Evolutionary conservation across 805 yeast species (phyloP).

Genomic region (Brettanomyces custersianus): DNA sequence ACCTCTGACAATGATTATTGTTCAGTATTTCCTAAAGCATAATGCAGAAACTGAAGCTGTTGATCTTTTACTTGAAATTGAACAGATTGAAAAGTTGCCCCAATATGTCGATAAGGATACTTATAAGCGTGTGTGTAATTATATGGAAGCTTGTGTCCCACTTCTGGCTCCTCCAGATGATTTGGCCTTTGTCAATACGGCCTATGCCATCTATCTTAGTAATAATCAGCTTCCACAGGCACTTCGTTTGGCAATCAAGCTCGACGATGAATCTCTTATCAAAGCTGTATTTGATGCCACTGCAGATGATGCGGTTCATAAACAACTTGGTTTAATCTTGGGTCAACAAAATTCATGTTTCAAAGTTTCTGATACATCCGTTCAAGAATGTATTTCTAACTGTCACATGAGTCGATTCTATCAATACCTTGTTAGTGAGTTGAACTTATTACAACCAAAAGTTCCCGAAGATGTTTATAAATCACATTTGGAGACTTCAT

Average conservation of each 20-base stretch:
- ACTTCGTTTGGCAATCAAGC: constrained; percentile 75
- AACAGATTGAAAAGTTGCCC: constrained; percentile 73
- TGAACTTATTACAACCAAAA: constrained; percentile 81
- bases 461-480: constrained; percentile 93
- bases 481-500: constrained; percentile 69
- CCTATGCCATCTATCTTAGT: constrained; percentile 73
- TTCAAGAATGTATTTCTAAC: constrained; percentile 81
- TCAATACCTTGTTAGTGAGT: constrained; percentile 72
- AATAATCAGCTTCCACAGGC: constrained; percentile 85
- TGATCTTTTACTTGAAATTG: constrained; percentile 84
- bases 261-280: constrained; percentile 74
- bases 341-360: constrained; percentile 82
- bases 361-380: constrained; percentile 58
- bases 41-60: constrained; percentile 99
- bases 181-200: constrained; percentile 74
- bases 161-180: constrained; percentile 94
- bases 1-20: constrained; percentile 63
- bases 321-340: constrained; percentile 84
- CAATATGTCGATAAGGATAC: constrained; percentile 79
- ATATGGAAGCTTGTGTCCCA: constrained; percentile 95
- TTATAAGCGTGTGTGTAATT: constrained; percentile 81
- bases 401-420: constrained; percentile 70
- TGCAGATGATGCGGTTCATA: constrained; percentile 61
- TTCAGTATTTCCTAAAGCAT: constrained; percentile 84
- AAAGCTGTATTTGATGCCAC: constrained; percentile 77